Evolutionary conservation across 768 basidiomycete species (phyloP).

Genomic region (Tylopilus sp.): DNA sequence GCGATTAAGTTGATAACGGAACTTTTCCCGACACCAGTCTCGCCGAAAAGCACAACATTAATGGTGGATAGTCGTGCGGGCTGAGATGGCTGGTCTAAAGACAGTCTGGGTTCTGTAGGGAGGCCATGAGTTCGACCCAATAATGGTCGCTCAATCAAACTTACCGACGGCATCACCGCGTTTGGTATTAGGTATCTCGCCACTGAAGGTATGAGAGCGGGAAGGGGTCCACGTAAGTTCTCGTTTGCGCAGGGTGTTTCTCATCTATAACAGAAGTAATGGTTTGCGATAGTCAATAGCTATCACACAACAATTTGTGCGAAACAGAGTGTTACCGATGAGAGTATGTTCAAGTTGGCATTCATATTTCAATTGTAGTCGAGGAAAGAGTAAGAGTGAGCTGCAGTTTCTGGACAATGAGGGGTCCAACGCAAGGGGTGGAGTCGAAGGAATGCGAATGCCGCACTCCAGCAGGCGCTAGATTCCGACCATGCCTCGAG

Average conservation of each 20-base stretch:
- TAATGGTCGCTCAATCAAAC: not conserved
- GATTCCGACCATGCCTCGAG: conserved; percentile 21
- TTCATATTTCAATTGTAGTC: conserved; percentile 11
- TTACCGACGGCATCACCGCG: conserved; percentile 5
- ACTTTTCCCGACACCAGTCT: conserved; percentile 36
- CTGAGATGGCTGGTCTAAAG: not conserved
- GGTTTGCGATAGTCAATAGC: conserved; percentile 1
- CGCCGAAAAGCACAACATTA: conserved; percentile 42
- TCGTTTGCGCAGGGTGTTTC: not conserved
- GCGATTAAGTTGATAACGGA: conserved; percentile 32
- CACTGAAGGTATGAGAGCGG: not conserved
- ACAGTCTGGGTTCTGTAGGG: not conserved
- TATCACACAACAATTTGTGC: not conserved
- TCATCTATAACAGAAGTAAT: conserved; percentile 6
- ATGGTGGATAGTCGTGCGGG: conserved; percentile 2
- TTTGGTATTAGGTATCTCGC: not conserved
- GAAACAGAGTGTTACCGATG: conserved; percentile 10
- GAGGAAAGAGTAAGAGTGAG: not conserved
- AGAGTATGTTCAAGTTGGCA: not conserved
- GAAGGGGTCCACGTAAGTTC: not conserved
- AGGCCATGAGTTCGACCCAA: conserved; percentile 6
- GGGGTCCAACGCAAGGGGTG: conserved; percentile 2
- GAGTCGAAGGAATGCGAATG: conserved; percentile 1
- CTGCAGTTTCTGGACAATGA: conserved; percentile 5
- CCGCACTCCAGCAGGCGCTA: not conserved